Evolutionary conservation across 345 rosid genomes (phyloP).

Genomic region (Salix dunnii): DNA sequence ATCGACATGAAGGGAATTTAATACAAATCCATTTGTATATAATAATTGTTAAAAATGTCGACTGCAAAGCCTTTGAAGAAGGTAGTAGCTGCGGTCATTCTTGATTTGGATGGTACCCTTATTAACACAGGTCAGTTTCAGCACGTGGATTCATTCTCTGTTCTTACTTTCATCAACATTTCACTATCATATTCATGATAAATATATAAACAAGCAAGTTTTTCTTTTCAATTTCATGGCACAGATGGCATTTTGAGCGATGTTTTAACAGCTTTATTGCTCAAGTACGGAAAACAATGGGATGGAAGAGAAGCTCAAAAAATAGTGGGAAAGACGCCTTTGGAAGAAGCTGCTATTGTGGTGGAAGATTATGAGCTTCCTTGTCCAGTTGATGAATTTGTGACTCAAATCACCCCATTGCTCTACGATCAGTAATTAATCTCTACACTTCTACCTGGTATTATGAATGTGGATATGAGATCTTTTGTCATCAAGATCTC

Average conservation of each 20-base stretch:
- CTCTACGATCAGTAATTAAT: slow-evolving; percentile 50
- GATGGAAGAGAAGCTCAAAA: slow-evolving; percentile 77
- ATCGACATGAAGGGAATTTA: neutral
- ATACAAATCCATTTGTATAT: neutral
- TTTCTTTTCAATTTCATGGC: neutral
- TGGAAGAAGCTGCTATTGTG: slow-evolving; percentile 70
- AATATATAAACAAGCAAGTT: neutral
- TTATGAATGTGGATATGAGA: neutral
- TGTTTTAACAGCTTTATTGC: slow-evolving; percentile 53
- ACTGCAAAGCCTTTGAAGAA: slow-evolving; percentile 25
- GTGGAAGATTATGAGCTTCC: slow-evolving; percentile 83
- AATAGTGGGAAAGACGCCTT: slow-evolving; percentile 64
- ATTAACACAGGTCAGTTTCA: slow-evolving; percentile 47
- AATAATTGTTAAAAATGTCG: slow-evolving; percentile 22
- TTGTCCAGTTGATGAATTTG: slow-evolving; percentile 62
- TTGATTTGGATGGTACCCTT: slow-evolving; percentile 81
- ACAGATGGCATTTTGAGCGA: slow-evolving; percentile 28
- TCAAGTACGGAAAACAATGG: slow-evolving; percentile 84
- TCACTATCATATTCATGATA: neutral
- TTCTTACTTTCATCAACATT: neutral
- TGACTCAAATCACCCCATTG: slow-evolving; percentile 53
- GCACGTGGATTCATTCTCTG: neutral
- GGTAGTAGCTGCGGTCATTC: slow-evolving; percentile 39
- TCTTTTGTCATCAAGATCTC: neutral
- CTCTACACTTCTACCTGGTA: neutral